Evolutionary conservation across 2,329 filamentous ascomycete species (phyloP).

Genomic region (Bretziella fagacearum): DNA sequence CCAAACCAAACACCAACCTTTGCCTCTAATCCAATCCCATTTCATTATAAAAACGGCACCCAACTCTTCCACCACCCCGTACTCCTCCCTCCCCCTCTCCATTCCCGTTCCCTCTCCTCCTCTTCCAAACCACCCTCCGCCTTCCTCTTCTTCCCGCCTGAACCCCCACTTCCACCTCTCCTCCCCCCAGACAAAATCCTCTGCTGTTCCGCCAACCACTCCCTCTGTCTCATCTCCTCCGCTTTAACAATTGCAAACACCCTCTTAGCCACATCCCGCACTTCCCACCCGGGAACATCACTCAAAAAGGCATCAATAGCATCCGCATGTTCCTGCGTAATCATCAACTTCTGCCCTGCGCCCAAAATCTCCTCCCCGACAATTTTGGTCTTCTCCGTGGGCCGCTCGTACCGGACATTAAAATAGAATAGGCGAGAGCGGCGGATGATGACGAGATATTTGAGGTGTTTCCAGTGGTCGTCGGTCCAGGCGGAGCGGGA

Average conservation of each 20-base stretch:
- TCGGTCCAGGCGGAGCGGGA: constrained; percentile 32
- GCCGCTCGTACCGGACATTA: constrained; percentile 13
- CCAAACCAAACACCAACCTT: background rate
- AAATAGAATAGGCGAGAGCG: constrained; percentile 26
- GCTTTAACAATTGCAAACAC: constrained; percentile 26
- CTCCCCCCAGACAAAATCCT: background rate
- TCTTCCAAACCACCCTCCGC: background rate
- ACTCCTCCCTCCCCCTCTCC: background rate
- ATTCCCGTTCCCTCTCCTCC: background rate
- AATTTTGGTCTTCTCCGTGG: constrained; percentile 20
- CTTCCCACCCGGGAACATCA: constrained; percentile 33
- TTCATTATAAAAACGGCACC: constrained; percentile 4
- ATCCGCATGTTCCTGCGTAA: constrained; percentile 41
- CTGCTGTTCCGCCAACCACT: constrained; percentile 10
- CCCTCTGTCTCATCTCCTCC: constrained; percentile 11
- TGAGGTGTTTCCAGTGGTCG: constrained; percentile 36
- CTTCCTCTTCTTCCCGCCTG: background rate
- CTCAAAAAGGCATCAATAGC: constrained; percentile 36
- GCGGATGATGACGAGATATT: constrained; percentile 34
- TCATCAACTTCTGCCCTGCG: constrained; percentile 28
- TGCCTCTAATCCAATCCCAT: background rate
- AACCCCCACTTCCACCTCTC: background rate
- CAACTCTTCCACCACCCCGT: constrained; percentile 6
- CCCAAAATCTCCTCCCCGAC: constrained; percentile 33
- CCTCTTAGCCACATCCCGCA: constrained; percentile 31